Base-by-base conservation (phyloP, 306 rosid species). In the Castanopsis chinensis region DNA sequence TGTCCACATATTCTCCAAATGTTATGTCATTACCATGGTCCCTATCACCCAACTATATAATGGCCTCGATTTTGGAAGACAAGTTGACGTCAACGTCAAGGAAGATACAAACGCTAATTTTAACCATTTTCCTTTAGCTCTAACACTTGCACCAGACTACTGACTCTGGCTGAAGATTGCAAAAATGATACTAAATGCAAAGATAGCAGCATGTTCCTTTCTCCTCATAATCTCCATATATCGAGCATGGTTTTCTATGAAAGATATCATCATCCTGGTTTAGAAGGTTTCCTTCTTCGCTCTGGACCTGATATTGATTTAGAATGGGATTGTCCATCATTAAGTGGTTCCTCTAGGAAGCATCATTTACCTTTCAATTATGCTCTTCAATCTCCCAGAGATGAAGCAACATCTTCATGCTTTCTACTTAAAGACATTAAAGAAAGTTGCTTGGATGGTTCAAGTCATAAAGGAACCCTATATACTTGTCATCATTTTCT, bases 281-380 rank as follows among this genome's bases (percentile, higher is more conserved):
- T 71, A 14, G 27, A 25, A 25, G 75, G 83, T 83, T 73, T 87
- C 33, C 3, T 32, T 73, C 67, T 78, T 80, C 45, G 85, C 30
- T 83, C 92, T 32, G 71, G 83, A 55, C 69, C 74, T 0, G 75
- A 78, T 68, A 76, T 83, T 73, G 54, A 76, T 81, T 73, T 88
- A 57, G 83, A 87, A 43, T 74, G 58, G 68, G 60, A 73, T 71
- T 76, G 27, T 1, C 27, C 27, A 25, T 25, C 27, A 25, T 25
- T 25, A 25, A 25, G 27, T 25, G 27, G 27, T 25, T 25, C 27
- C 27, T 25, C 27, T 1, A 4, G 33, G 33, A 32, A 32, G 5
- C 33, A 32, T 32, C 33, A 32, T 32, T 32, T 5, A 32, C 33
- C 5, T 32, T 0, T 32, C 33, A 32, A 32, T 32, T 32, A 32